These are phyloP conservation scores for Fusarium begoniae DNA, from an alignment of 2,329 filamentous ascomycete genomes.

Conservation along the genomic window DNA sequence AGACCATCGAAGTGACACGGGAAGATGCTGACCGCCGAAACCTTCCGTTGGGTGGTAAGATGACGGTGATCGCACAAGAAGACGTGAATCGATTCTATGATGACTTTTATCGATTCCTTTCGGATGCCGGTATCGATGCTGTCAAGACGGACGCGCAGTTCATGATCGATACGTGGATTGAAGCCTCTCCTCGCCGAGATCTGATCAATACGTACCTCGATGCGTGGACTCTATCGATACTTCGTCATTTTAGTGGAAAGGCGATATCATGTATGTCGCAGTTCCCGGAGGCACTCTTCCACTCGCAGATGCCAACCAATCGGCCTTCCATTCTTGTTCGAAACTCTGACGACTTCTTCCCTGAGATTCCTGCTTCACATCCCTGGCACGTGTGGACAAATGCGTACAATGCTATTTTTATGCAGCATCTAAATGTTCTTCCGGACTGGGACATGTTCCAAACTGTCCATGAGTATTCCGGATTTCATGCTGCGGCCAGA, in stretches of 20 bases:
- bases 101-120: slow-evolving; percentile 90
- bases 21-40: slow-evolving; percentile 57
- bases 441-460: slow-evolving; percentile 85
- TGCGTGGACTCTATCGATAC: slow-evolving; percentile 81
- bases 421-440: slow-evolving; percentile 83
- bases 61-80: slow-evolving; percentile 77
- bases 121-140: slow-evolving; percentile 77
- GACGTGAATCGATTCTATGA: slow-evolving; percentile 83
- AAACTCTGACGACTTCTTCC: slow-evolving; percentile 94
- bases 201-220: slow-evolving; percentile 83
- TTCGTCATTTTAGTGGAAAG: slow-evolving; percentile 80
- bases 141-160: slow-evolving; percentile 97
- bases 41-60: slow-evolving; percentile 66
- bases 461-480: slow-evolving; percentile 72
- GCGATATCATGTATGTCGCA: slow-evolving; percentile 96
- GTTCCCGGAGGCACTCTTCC: slow-evolving; percentile 85
- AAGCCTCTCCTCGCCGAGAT: slow-evolving; percentile 73
- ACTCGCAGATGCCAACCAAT: slow-evolving; percentile 81
- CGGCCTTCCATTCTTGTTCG: slow-evolving; percentile 78
- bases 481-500: slow-evolving; percentile 88
- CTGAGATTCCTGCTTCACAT: slow-evolving; percentile 80
- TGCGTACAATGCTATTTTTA: slow-evolving; percentile 86
- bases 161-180: slow-evolving; percentile 79
- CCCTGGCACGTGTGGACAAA: slow-evolving; percentile 97
- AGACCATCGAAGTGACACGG: slow-evolving; percentile 70